Conservation (phyloP, 305 asterid genomes). For the Fraxinus dipetala region DNA sequence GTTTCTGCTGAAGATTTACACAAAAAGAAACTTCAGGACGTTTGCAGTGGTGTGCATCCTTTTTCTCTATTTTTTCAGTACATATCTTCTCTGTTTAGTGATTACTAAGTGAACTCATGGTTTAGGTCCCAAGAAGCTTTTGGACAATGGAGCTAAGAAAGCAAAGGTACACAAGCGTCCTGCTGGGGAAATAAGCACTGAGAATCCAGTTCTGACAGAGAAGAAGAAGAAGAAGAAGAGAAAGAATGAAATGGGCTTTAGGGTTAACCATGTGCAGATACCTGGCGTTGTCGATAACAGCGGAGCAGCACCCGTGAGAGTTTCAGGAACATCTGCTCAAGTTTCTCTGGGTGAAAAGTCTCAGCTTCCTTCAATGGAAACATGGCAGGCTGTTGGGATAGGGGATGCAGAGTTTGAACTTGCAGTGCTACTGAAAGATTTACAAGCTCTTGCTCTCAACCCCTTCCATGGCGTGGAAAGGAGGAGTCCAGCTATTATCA, state of each 20-base stretch:
- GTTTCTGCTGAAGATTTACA: conserved; percentile 6
- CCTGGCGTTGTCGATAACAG: conserved; percentile 31
- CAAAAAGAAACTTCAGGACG: not conserved
- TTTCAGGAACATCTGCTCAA: conserved; percentile 24
- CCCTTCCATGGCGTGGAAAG: conserved; percentile 57
- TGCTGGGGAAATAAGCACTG: conserved; percentile 42
- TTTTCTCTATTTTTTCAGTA: not conserved
- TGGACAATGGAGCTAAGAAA: conserved; percentile 48
- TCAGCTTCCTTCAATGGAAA: conserved; percentile 27
- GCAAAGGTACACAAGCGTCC: conserved; percentile 52
- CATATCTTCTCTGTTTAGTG: not conserved
- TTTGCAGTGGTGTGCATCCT: not conserved
- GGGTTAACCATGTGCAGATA: conserved; percentile 21
- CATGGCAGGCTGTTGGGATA: conserved; percentile 26
- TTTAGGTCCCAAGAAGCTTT: conserved; percentile 35
- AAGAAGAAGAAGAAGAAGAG: conserved; percentile 52
- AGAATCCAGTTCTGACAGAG: conserved; percentile 34
- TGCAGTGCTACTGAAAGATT: conserved; percentile 46
- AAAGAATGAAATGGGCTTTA: conserved; percentile 36
- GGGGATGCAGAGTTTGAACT: conserved; percentile 30
- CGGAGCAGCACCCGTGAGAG: conserved; percentile 29
- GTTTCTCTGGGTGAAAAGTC: conserved; percentile 31
- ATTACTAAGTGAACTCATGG: conserved; percentile 24
- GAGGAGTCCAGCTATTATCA: conserved; percentile 36
- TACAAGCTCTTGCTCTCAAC: conserved; percentile 68